phyloP scores from a whole-genome alignment of 2,329 filamentous ascomycete species.

The Beauveria australis region DNA sequence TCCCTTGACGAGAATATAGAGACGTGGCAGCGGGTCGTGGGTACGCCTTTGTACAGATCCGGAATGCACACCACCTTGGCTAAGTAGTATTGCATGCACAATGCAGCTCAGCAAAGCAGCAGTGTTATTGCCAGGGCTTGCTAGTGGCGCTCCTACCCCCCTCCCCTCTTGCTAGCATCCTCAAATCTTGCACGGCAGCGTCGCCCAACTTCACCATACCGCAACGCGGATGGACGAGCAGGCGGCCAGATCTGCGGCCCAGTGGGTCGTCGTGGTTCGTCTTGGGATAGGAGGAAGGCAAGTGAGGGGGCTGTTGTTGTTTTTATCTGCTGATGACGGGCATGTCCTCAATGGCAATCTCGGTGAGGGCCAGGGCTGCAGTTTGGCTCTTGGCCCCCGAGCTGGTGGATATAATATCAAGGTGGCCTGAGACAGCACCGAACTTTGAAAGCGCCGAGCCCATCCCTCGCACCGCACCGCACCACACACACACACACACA shows the following conservation, averaged over 20 bases:
- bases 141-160: conserved; percentile 10
- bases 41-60: conserved; percentile 9
- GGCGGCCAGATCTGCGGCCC: conserved; percentile 32
- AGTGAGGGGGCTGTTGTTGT: conserved; percentile 4
- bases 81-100: conserved; percentile 12
- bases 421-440: conserved; percentile 11
- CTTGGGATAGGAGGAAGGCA: conserved; percentile 14
- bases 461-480: background rate
- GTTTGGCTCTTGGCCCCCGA: conserved; percentile 19
- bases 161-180: background rate
- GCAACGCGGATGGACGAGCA: conserved; percentile 2
- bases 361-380: conserved; percentile 28
- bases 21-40: conserved; percentile 11
- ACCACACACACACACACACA: conserved; percentile 4
- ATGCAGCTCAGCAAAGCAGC: conserved; percentile 16
- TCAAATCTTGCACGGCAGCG: conserved; percentile 4
- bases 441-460: conserved; percentile 2
- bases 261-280: conserved; percentile 33
- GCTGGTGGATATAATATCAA: conserved; percentile 12
- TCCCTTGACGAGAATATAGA: background rate
- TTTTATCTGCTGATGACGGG: conserved; percentile 7
- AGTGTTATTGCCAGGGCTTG: conserved; percentile 20
- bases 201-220: conserved; percentile 2
- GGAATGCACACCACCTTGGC: conserved; percentile 11
- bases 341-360: conserved; percentile 17